phyloP scores from a whole-genome alignment of 2,329 filamentous ascomycete species.

The Knoxdaviesia proteae region DNA sequence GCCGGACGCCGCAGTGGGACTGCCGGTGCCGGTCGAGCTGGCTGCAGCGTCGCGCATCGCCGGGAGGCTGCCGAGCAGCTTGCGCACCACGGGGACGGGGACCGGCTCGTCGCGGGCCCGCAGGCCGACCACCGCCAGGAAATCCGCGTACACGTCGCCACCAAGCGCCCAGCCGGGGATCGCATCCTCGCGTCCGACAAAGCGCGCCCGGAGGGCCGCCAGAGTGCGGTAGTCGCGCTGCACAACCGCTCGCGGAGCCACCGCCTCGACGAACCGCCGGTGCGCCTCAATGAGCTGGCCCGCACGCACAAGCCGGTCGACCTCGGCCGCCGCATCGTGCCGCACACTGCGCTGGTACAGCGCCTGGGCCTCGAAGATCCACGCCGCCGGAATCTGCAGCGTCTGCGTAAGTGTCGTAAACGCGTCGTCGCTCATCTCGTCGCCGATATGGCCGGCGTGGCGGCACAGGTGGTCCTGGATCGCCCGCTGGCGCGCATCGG shows the following conservation, averaged over 20 bases:
- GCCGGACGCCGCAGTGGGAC: too few relatives aligned
- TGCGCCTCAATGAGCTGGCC: conserved; percentile 64
- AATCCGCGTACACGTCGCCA: conserved; percentile 55
- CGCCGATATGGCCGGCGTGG: conserved; percentile 46
- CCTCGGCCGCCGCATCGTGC: conserved; percentile 49
- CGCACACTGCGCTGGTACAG: conserved; percentile 56
- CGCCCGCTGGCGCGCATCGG: conserved; percentile 39
- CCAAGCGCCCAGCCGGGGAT: conserved; percentile 60
- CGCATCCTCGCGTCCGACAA: conserved; percentile 37
- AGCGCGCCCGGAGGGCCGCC: conserved; percentile 47
- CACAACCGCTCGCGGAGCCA: conserved; percentile 67
- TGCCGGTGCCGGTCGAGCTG: conserved; percentile 3
- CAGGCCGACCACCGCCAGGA: conserved; percentile 29
- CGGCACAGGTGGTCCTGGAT: conserved; percentile 55
- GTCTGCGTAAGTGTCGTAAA: conserved; percentile 40
- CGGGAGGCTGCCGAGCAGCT: conserved; percentile 33
- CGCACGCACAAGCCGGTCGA: conserved; percentile 62
- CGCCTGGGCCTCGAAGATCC: conserved; percentile 79
- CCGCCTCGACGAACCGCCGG: conserved; percentile 55
- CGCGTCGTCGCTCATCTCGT: conserved; percentile 26
- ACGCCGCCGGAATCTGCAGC: conserved; percentile 50
- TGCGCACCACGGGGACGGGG: conserved; percentile 28
- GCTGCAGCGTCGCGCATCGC: conserved; percentile 26
- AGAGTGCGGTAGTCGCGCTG: conserved; percentile 58
- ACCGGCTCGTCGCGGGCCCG: conserved; percentile 18